Conservation (phyloP, 1,139 yeast genomes). For the Debaryomyces fabryi region DNA sequence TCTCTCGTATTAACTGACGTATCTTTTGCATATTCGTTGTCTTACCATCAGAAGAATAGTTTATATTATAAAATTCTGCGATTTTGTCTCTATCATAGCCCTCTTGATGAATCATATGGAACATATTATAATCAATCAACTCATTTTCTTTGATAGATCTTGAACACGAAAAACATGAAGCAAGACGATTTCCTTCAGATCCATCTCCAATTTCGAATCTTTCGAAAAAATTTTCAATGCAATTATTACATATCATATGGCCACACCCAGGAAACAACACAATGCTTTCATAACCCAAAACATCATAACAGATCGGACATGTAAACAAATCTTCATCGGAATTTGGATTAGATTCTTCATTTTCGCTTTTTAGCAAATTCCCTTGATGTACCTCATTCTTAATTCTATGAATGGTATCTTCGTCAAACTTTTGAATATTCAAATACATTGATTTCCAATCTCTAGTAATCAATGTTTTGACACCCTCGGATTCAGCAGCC, state of each 20-base stretch:
- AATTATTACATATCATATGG: constrained; percentile 66
- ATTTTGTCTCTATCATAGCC: constrained; percentile 16
- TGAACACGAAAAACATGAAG: constrained; percentile 59
- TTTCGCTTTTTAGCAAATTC: constrained; percentile 12
- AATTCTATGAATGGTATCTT: constrained; percentile 18
- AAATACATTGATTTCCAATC: constrained; percentile 29
- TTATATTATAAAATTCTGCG: constrained; percentile 9
- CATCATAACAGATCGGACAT: constrained; percentile 74
- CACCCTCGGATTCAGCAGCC: constrained; percentile 23
- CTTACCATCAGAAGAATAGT: constrained; percentile 2
- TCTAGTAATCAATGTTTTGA: constrained; percentile 15
- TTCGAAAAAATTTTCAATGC: constrained; percentile 57
- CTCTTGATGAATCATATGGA: constrained; percentile 47
- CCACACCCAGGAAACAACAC: constrained; percentile 64
- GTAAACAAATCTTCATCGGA: constrained; percentile 35
- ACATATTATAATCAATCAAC: constrained; percentile 53
- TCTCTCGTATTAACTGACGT: constrained; percentile 29
- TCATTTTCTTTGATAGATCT: constrained; percentile 40
- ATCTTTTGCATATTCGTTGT: constrained; percentile 22
- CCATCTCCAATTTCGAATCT: constrained; percentile 36
- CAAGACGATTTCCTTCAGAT: constrained; percentile 38
- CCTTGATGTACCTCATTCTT: constrained; percentile 14
- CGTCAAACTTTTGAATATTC: constrained; percentile 17
- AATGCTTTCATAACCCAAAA: constrained; percentile 50
- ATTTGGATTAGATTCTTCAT: constrained; percentile 9